Evolutionary conservation across 257 asterid species (phyloP).

Genomic region (Scutellaria baicalensis): DNA sequence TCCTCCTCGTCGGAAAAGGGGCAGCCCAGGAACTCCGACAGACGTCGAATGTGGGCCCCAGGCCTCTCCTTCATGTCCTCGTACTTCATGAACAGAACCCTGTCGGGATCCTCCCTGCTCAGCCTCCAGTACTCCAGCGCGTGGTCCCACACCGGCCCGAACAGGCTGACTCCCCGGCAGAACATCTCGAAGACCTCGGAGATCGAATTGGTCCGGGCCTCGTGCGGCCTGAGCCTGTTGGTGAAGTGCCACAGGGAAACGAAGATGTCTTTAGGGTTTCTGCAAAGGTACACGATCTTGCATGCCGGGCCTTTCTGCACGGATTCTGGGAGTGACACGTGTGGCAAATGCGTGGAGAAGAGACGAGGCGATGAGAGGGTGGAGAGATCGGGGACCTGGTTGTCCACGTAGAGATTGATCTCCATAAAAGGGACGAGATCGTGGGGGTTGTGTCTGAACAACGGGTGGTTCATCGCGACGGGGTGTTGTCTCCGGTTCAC

Average conservation of each 20-base stretch:
- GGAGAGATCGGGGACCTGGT: slow-evolving; percentile 25
- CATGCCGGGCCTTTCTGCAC: neutral
- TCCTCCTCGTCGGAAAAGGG: slow-evolving; percentile 34
- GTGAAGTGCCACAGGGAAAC: slow-evolving; percentile 48
- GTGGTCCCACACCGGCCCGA: slow-evolving; percentile 55
- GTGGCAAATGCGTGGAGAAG: slow-evolving; percentile 34
- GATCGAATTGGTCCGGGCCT: slow-evolving; percentile 1
- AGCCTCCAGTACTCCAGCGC: slow-evolving; percentile 32
- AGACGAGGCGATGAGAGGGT: slow-evolving; percentile 15
- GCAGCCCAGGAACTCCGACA: slow-evolving; percentile 34
- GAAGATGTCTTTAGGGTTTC: slow-evolving; percentile 46
- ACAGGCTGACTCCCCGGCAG: slow-evolving; percentile 32
- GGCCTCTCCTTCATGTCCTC: slow-evolving; percentile 39
- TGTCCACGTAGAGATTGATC: slow-evolving; percentile 20
- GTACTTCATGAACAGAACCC: slow-evolving; percentile 29
- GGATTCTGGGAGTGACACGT: slow-evolving; percentile 23
- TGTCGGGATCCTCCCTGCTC: slow-evolving; percentile 14
- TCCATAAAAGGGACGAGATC: slow-evolving; percentile 29
- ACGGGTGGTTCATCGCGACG: slow-evolving; percentile 12
- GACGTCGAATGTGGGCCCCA: slow-evolving; percentile 5
- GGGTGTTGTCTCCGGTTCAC: slow-evolving; percentile 24
- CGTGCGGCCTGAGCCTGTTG: slow-evolving; percentile 20
- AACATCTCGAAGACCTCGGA: slow-evolving; percentile 28
- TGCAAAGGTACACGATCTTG: slow-evolving; percentile 45
- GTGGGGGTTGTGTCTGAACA: slow-evolving; percentile 19